These are phyloP conservation scores for Alternaria gansuensis DNA, from an alignment of 2,329 filamentous ascomycete genomes.

Conservation along the genomic window DNA sequence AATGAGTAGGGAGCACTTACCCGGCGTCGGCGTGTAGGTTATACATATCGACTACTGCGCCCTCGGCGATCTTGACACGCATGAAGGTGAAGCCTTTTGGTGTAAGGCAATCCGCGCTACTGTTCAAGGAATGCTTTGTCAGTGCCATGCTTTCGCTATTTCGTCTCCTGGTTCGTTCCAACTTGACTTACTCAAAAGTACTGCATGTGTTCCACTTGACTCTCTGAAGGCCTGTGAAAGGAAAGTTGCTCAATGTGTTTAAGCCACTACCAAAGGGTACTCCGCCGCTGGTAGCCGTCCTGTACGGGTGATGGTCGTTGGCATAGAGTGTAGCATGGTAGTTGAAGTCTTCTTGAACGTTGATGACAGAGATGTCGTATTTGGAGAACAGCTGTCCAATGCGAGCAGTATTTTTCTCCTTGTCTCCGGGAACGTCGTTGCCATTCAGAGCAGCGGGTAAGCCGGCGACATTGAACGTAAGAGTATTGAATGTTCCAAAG, in stretches of 20 bases:
- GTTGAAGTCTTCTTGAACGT: slow-evolving; percentile 76
- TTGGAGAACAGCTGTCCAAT: slow-evolving; percentile 67
- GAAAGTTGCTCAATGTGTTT: slow-evolving; percentile 69
- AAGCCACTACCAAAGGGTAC: slow-evolving; percentile 70
- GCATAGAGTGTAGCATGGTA: slow-evolving; percentile 69
- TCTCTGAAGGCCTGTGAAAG: slow-evolving; percentile 65
- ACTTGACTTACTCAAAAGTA: slow-evolving; percentile 44
- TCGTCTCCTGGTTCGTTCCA: background rate
- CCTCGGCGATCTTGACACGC: slow-evolving; percentile 63
- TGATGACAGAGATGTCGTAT: slow-evolving; percentile 68
- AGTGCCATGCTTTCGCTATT: background rate
- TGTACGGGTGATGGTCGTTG: slow-evolving; percentile 66
- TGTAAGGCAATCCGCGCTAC: slow-evolving; percentile 69
- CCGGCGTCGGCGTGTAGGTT: slow-evolving; percentile 74
- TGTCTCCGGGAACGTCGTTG: slow-evolving; percentile 70
- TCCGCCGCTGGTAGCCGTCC: slow-evolving; percentile 71
- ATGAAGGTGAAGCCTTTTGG: slow-evolving; percentile 76
- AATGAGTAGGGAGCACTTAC: slow-evolving; percentile 30
- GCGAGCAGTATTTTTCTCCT: slow-evolving; percentile 63
- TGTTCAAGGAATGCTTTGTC: slow-evolving; percentile 31
- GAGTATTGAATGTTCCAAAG: slow-evolving; percentile 60
- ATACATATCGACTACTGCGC: slow-evolving; percentile 69
- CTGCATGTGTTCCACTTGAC: slow-evolving; percentile 69
- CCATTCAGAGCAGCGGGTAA: slow-evolving; percentile 65
- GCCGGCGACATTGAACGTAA: slow-evolving; percentile 69